Evolutionary conservation across 805 yeast genomes (phyloP), one percentile per base, ranked within the genome.

Genomic region (Wickerhamomyces bisporus): DNA sequence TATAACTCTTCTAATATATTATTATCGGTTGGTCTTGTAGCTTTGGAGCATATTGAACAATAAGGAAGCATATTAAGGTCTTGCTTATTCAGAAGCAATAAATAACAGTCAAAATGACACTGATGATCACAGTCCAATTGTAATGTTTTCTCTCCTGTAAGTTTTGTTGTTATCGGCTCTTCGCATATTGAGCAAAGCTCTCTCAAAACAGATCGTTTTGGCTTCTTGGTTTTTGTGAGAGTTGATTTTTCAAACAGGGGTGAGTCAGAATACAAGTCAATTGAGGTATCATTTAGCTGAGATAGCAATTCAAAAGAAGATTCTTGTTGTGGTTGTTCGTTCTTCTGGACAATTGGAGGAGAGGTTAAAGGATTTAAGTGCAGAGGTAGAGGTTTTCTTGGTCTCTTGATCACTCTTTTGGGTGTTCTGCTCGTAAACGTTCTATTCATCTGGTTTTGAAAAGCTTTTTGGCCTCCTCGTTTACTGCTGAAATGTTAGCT

Each of bases 61-160:
- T 30, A 27, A 1, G 66, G 65, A 6, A 42, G 34, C 12, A 43
- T 42, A 11, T 42, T 36, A 19, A 20, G 23, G 30, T 39, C 51
- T 20, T 25, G 44, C 20, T 33, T 51, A 36, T 43, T 50, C 45
- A 61, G 43, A 28, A 63, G 36, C 7, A 65, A 55, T 4, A 58
- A 42, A 24, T 60, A 66, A 42, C 79, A 74, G 37, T 66, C 60
- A 37, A 60, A 58, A 48, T 74, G 79, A 21, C 67, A 54, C 28
- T 58, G 57, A 47, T 73, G 77, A 6, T 61, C 55, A 50, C 77
- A 71, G 1, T 61, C 45, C 31, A 72, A 43, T 25, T 64, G 68
- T 4, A 73, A 39, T 1, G 66, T 43, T 25, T 58, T 63, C 53
- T 74, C 79, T 11, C 72, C 74, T 8, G 51, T 48, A 26, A 72